phyloP scores from a whole-genome alignment of 257 asterid genomes.

The Plantago major region DNA sequence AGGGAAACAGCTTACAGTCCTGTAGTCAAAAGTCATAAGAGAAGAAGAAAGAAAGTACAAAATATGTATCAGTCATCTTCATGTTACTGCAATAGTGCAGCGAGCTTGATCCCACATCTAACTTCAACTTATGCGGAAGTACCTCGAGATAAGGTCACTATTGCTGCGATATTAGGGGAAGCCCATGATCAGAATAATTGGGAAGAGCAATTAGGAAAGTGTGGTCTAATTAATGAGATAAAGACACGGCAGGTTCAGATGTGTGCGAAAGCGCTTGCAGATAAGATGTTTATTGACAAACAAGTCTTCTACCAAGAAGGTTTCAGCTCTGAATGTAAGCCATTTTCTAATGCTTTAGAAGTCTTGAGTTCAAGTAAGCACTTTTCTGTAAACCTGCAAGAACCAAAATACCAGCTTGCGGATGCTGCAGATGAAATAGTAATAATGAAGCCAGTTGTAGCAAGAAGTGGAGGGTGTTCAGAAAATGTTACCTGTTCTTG shows the following conservation, averaged over 20 bases:
- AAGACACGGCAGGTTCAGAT: slow-evolving; percentile 37
- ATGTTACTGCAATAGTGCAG: slow-evolving; percentile 17
- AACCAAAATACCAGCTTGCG: slow-evolving; percentile 32
- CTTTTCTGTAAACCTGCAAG: slow-evolving; percentile 38
- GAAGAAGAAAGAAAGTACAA: slow-evolving; percentile 23
- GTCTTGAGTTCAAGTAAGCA: slow-evolving; percentile 39
- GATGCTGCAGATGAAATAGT: slow-evolving; percentile 45
- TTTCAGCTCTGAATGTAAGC: slow-evolving; percentile 27
- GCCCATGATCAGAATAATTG: slow-evolving; percentile 35
- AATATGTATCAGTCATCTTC: slow-evolving; percentile 21
- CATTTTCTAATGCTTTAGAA: slow-evolving; percentile 59
- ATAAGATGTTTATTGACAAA: slow-evolving; percentile 45
- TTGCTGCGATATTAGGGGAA: slow-evolving; percentile 42
- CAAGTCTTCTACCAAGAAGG: slow-evolving; percentile 20
- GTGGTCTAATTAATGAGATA: slow-evolving; percentile 30
- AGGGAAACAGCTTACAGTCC: slow-evolving; percentile 27
- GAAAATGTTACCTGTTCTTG: slow-evolving; percentile 38
- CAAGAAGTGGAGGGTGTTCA: slow-evolving; percentile 19
- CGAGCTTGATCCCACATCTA: slow-evolving; percentile 13
- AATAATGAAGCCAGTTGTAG: slow-evolving; percentile 44
- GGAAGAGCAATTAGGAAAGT: slow-evolving; percentile 23
- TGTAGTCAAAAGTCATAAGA: slow-evolving; percentile 23
- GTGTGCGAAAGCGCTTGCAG: slow-evolving; percentile 55
- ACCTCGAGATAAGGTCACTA: slow-evolving; percentile 26
- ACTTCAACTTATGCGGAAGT: slow-evolving; percentile 31